A percentile compares a stretch with the other conserved stretches of the same genome.
Conservation (phyloP, 2,329 filamentous ascomycete species). For the Epichloe sp. region DNA sequence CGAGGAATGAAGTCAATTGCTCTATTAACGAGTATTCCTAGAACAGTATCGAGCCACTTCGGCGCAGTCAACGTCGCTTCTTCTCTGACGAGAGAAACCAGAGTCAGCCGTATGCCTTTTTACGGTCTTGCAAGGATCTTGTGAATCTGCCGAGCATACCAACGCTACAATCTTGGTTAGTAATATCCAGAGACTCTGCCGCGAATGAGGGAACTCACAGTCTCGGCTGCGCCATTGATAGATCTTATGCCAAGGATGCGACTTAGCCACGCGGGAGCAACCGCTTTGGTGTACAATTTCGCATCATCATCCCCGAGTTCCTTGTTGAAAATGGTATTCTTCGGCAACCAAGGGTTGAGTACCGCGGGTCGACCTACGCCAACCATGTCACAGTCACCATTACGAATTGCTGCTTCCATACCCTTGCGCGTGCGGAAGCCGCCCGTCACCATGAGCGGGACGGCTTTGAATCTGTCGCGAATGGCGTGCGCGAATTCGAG, state of each 20-base stretch:
- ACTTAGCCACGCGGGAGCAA: constrained; percentile 12
- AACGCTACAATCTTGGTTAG: background rate
- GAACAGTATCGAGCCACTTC: too few relatives aligned
- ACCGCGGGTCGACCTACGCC: constrained; percentile 27
- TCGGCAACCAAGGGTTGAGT: constrained; percentile 24
- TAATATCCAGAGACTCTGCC: too few relatives aligned
- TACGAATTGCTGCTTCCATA: constrained; percentile 26
- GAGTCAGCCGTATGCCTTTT: too few relatives aligned
- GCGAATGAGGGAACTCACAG: constrained; percentile 2
- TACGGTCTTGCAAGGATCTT: background rate
- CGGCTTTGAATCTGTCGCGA: constrained; percentile 27
- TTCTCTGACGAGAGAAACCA: too few relatives aligned
- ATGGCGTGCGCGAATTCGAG: constrained; percentile 48
- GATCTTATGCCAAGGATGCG: constrained; percentile 11
- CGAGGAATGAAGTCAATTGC: too few relatives aligned
- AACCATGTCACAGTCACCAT: constrained; percentile 27
- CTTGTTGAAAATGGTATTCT: constrained; percentile 21
- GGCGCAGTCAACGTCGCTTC: too few relatives aligned
- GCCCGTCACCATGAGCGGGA: constrained; percentile 45
- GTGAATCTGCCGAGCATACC: constrained; percentile 4
- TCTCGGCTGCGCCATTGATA: constrained; percentile 8
- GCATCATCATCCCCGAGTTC: constrained; percentile 22
- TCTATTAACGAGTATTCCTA: too few relatives aligned
- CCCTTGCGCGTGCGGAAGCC: constrained; percentile 41
- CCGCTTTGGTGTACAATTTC: constrained; percentile 15